Evolutionary conservation across 2,329 filamentous ascomycete genomes (phyloP), one percentile per base, ranked within the genome.

Genomic region (Arachnomyces sp.): DNA sequence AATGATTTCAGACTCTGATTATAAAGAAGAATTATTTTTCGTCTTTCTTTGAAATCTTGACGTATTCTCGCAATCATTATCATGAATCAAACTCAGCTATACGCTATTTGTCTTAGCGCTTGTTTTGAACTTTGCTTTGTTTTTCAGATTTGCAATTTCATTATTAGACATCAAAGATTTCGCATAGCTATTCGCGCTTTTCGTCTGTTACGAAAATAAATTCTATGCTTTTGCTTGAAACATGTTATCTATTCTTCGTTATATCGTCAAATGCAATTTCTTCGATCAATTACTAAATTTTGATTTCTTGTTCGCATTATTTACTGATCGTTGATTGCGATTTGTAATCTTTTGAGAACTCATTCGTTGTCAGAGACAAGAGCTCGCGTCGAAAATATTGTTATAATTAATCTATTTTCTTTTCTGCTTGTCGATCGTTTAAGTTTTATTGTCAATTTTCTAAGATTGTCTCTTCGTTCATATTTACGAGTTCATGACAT

Each of bases 401-500:
- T 42, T 28, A 16, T 44, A 14, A 30, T 42, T 9, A 48, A 48
- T 39, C 38, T 46, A 21, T 8, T 46, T 25, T 40, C 41, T n/a
- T 29, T 48, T 21, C 11, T 46, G n/a, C 15, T 48, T 11, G 29
- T 34, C 5, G 41, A 34, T 17, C 42, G 40, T 13, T 38, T 49
- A 2, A 49, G 38, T 28, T 39, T 45, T n/a, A 33, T 40, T 11
- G 46, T 39, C 7, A 42, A 49, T 21, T 31, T 44, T 7, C 33
- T 55, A 33, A 42, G 47, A 18, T 31, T 56, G 8, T 46, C 39
- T 34, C 40, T 53, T n/a, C 38, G 39, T 15, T 44, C 37, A 25
- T 48, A 44, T 37, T 28, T 36, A 17, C 16, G 35, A 30, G 36
- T 52, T 13, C 40, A 56, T 44, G 32, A 39, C 7, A 52, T 38